Conservation (phyloP, 352 stramenopile species). For the Phytopythium delawarense region DNA sequence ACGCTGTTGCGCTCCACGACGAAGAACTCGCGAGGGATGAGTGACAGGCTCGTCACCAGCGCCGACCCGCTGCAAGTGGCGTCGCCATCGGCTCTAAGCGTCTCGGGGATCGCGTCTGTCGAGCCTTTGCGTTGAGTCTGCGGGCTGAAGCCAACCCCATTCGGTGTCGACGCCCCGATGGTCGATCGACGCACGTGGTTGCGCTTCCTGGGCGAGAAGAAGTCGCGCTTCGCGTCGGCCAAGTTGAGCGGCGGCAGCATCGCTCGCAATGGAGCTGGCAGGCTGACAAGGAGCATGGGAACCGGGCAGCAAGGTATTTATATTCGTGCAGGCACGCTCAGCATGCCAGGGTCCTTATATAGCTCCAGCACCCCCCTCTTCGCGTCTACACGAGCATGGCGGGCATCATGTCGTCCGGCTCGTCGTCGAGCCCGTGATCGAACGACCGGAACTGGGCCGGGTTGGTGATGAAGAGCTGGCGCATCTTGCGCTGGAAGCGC, state of each 20-base stretch:
- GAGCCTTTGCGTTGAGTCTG: background rate
- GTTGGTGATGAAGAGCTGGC: conserved; percentile 72
- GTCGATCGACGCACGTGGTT: conserved; percentile 14
- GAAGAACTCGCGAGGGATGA: conserved; percentile 78
- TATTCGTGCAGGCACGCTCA: background rate
- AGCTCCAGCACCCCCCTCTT: no score
- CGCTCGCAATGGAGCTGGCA: background rate
- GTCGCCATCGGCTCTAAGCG: background rate
- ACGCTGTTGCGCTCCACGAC: conserved; percentile 69
- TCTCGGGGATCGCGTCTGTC: background rate
- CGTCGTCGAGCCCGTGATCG: conserved; percentile 27
- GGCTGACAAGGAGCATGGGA: background rate
- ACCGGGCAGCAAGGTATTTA: background rate
- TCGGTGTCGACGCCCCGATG: background rate
- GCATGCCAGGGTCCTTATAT: no score
- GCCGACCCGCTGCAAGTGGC: background rate
- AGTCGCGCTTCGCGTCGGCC: conserved; percentile 23
- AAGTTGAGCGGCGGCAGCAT: conserved; percentile 48
- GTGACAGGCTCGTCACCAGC: conserved; percentile 25
- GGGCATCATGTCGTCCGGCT: conserved; percentile 15
- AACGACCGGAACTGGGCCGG: conserved; percentile 22
- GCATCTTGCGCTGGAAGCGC: conserved; percentile 85
- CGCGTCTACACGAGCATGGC: conserved; percentile 19
- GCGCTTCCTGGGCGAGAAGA: conserved; percentile 28
- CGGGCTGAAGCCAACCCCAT: background rate